These are phyloP conservation scores for Ophiosphaerella narmari DNA, from an alignment of 2,329 filamentous ascomycete species.

Conservation along the genomic window DNA sequence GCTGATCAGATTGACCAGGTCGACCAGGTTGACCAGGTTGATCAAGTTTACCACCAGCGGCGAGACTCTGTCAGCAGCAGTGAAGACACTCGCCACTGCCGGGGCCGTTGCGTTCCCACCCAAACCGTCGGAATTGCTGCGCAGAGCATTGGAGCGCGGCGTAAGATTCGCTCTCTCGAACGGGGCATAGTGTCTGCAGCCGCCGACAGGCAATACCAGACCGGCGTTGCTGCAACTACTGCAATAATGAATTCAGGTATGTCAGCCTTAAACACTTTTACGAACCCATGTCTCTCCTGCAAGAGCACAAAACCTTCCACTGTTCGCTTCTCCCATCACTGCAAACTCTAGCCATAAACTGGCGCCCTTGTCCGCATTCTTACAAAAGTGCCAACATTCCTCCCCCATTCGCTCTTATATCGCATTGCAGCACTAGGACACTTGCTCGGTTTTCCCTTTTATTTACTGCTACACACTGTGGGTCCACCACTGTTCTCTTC, in stretches of 20 bases:
- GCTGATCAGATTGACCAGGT: too few species aligned
- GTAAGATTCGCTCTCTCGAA: slow-evolving; percentile 30
- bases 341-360: slow-evolving; percentile 35
- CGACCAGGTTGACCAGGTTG: too few species aligned
- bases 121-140: slow-evolving; percentile 30
- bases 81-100: slow-evolving; percentile 30
- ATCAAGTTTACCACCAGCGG: slow-evolving; percentile 6
- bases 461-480: slow-evolving; percentile 38
- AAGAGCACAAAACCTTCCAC: slow-evolving; percentile 30
- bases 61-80: slow-evolving; percentile 27
- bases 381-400: slow-evolving; percentile 37
- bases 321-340: slow-evolving; percentile 27
- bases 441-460: slow-evolving; percentile 12
- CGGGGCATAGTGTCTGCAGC: slow-evolving; percentile 20
- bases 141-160: slow-evolving; percentile 26
- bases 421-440: slow-evolving; percentile 33
- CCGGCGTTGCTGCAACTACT: slow-evolving; percentile 25
- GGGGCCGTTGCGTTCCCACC: slow-evolving; percentile 31
- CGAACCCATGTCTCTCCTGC: slow-evolving; percentile 25
- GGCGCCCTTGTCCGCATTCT: slow-evolving; percentile 46
- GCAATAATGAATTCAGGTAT: slow-evolving; percentile 47
- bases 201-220: slow-evolving; percentile 25
- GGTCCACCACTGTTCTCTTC: slow-evolving; percentile 27
- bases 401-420: slow-evolving; percentile 34
- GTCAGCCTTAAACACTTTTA: slow-evolving; percentile 37